Evolutionary conservation across 1,284 basidiomycete species (phyloP).

Genomic region (Neonothopanus nambi): DNA sequence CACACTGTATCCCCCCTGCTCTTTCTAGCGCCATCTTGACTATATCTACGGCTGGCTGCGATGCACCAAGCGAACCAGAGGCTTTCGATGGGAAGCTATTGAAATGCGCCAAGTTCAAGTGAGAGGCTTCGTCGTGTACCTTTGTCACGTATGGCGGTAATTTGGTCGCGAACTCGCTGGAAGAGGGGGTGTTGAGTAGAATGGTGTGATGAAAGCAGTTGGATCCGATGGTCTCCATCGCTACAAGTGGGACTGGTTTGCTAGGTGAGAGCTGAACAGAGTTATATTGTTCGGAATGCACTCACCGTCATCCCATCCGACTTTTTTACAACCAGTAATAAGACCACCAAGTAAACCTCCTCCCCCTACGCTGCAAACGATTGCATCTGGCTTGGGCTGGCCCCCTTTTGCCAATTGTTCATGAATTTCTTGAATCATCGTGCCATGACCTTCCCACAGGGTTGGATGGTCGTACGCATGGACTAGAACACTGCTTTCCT

Average conservation of each 20-base stretch:
- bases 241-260: constrained; percentile 61
- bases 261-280: neutral
- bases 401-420: constrained; percentile 39
- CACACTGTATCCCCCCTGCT: constrained; percentile 52
- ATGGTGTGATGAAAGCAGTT: constrained; percentile 74
- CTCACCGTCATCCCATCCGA: constrained; percentile 68
- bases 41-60: constrained; percentile 56
- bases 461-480: constrained; percentile 68
- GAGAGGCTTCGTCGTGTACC: constrained; percentile 38
- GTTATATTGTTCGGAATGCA: neutral
- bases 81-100: constrained; percentile 60
- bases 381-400: constrained; percentile 58
- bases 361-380: constrained; percentile 77
- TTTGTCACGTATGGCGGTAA: constrained; percentile 40
- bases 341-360: constrained; percentile 70
- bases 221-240: constrained; percentile 68
- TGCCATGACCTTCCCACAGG: constrained; percentile 73
- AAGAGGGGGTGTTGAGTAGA: constrained; percentile 48
- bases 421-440: constrained; percentile 65
- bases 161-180: constrained; percentile 22
- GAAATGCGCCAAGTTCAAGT: constrained; percentile 57
- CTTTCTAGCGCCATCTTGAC: constrained; percentile 64
- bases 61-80: constrained; percentile 68
- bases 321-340: constrained; percentile 58
- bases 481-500: constrained; percentile 51